Base-by-base conservation (phyloP, 2,329 filamentous ascomycete species). In the Colletotrichum graminicola region DNA sequence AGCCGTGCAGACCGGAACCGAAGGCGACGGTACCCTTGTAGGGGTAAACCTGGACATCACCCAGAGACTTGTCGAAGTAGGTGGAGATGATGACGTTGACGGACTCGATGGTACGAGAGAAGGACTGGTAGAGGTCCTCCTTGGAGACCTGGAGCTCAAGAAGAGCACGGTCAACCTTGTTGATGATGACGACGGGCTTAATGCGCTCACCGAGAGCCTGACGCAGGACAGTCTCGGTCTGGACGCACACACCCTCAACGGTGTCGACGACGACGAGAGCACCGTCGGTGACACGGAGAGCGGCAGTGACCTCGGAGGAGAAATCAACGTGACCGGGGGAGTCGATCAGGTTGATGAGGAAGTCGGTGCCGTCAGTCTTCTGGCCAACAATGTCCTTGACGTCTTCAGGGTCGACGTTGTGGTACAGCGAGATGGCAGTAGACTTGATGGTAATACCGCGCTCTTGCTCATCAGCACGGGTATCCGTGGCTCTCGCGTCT, bases 371-470 rank as follows among this genome's bases (percentile, higher is more conserved):
- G 75, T 94, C 90, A 78, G 94, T 93, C 87, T 94, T 92, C 86
- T 94, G 90, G 84, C 91, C 91, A 77, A 93, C 92, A 78, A 98
- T 94, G 82, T 99, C 96, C 91, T 97, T 97, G 77, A 98, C 82
- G 82, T 98, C 96, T 72, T 98, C 95, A 60, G 89, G 86, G 77
- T 93, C 91, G 77, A 99, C 91, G 79, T 91, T 88, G 82, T 94
- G 94, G 87, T 96, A 99, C 82, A 99, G 91, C 78, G 97, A 98
- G 88, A 99, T 99, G 86, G 97, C 96, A 75, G 96, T 99, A 71
- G 96, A 99, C 92, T 99, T 99, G 92, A 99, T 99, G 80, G 96
- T 99, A 82, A 99, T 98, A 91, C 96, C 94, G 92, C 96, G 95
- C 85, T 99, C 96, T 89, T 99, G 96, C 86, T 99, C 96, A 84